phyloP scores from a whole-genome alignment of 23 red algal species.

The Cyanidioschyzon merolae region DNA sequence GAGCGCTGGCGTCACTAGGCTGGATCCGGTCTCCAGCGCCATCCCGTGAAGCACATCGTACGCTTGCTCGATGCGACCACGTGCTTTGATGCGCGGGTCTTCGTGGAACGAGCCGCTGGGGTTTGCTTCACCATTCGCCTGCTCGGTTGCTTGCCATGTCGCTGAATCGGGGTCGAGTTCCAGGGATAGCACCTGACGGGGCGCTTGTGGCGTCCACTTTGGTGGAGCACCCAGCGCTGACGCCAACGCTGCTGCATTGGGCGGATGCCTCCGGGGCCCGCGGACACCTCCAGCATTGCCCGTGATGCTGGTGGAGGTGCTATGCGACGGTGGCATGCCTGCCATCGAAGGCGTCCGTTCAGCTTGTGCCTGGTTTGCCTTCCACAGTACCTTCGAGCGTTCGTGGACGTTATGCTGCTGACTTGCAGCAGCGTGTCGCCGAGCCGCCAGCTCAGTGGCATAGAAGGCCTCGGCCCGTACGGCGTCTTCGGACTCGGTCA shows the following conservation, averaged over 20 bases:
- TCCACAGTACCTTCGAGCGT: background rate
- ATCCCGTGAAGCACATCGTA: background rate
- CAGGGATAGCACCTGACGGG: background rate
- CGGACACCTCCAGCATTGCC: background rate
- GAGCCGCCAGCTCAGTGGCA: background rate
- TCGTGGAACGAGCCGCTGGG: background rate
- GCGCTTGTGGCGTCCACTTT: slow-evolving; percentile 10
- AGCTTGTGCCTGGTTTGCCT: background rate
- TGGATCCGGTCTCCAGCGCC: background rate
- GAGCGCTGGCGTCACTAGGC: background rate
- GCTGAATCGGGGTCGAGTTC: background rate
- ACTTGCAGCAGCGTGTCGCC: background rate
- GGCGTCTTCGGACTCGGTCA: background rate
- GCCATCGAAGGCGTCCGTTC: background rate
- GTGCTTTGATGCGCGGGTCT: slow-evolving; percentile 10
- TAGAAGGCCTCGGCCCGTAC: background rate
- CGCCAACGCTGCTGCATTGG: background rate
- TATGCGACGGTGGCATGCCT: background rate
- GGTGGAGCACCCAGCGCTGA: background rate
- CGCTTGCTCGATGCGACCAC: background rate
- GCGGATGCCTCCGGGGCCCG: background rate
- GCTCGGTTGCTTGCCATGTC: background rate
- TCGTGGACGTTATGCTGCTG: background rate
- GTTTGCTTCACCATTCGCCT: background rate
- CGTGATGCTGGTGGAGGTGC: background rate